A percentile compares a stretch with the other conserved stretches of the same genome.
These are phyloP conservation scores for Mycena maculata DNA, from an alignment of 768 basidiomycete species.

Conservation along the genomic window DNA sequence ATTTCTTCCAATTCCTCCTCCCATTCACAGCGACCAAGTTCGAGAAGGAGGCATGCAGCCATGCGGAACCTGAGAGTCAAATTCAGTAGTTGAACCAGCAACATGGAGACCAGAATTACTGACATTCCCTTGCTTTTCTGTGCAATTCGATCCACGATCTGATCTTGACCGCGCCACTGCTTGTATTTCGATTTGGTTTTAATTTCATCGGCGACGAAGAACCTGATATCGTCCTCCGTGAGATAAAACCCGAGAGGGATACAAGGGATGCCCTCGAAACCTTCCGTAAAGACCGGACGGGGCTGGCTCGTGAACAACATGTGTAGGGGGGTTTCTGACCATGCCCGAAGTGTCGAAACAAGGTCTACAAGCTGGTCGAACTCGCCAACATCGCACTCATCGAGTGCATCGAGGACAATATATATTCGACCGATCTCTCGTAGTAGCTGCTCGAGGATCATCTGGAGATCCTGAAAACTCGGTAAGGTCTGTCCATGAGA, in stretches of 20 bases:
- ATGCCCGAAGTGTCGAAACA: background rate
- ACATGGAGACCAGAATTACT: background rate
- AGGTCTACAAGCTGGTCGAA: background rate
- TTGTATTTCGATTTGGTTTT: background rate
- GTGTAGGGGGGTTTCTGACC: background rate
- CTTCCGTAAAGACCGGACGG: too few relatives aligned
- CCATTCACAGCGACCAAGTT: too few relatives aligned
- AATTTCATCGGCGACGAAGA: background rate
- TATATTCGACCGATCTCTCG: background rate
- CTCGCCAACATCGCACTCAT: background rate
- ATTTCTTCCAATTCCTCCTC: background rate
- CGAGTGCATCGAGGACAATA: too few relatives aligned
- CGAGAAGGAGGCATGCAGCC: too few relatives aligned
- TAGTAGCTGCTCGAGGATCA: background rate
- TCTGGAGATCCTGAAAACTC: background rate
- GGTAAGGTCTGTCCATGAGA: conserved; percentile 7
- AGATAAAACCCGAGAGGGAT: background rate
- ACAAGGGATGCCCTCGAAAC: background rate
- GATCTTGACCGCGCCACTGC: background rate
- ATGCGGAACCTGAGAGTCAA: too few relatives aligned
- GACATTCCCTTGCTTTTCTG: conserved; percentile 1
- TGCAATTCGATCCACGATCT: background rate
- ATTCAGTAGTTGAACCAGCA: too few relatives aligned
- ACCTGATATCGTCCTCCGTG: background rate
- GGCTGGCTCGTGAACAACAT: conserved; percentile 12